Conservation (phyloP, 2,329 filamentous ascomycete species). For the Fusarium chuoi region DNA sequence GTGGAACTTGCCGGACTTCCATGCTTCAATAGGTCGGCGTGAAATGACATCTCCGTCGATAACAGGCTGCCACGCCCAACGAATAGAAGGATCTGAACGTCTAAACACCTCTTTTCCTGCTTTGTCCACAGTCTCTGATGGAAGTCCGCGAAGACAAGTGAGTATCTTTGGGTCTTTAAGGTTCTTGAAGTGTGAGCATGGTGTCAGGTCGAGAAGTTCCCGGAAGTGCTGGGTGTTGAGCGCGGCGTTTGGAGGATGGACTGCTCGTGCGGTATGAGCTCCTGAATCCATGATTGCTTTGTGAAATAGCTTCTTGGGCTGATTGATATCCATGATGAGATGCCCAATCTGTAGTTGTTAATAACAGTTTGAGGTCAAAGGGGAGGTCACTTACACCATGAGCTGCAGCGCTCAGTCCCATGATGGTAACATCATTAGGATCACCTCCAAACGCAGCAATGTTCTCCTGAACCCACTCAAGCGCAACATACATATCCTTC, state of each 20-base stretch:
- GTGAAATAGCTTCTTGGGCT: conserved; percentile 46
- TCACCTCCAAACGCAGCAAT: conserved; percentile 63
- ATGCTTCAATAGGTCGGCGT: conserved; percentile 44
- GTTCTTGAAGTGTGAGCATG: conserved; percentile 39
- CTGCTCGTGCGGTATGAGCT: conserved; percentile 44
- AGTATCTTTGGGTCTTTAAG: conserved; percentile 44
- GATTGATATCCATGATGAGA: conserved; percentile 48
- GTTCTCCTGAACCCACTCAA: conserved; percentile 64
- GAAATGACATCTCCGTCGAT: conserved; percentile 46
- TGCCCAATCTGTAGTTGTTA: conserved; percentile 43
- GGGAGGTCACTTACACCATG: conserved; percentile 34
- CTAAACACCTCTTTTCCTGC: conserved; percentile 45
- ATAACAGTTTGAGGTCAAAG: fast-evolving
- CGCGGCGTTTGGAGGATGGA: conserved; percentile 41
- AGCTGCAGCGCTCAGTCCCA: conserved; percentile 55
- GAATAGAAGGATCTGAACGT: conserved; percentile 43
- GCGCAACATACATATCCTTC: conserved; percentile 58
- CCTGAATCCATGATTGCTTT: conserved; percentile 49
- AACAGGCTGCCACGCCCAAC: conserved; percentile 49
- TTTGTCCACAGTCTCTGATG: conserved; percentile 38
- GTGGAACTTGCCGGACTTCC: conserved; percentile 48
- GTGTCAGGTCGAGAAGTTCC: conserved; percentile 45
- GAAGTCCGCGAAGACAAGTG: conserved; percentile 37
- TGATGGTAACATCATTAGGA: conserved; percentile 58
- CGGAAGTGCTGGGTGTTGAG: conserved; percentile 46